Evolutionary conservation across 2,329 filamentous ascomycete genomes (phyloP).

Genomic region (Cladosporium sp.): DNA sequence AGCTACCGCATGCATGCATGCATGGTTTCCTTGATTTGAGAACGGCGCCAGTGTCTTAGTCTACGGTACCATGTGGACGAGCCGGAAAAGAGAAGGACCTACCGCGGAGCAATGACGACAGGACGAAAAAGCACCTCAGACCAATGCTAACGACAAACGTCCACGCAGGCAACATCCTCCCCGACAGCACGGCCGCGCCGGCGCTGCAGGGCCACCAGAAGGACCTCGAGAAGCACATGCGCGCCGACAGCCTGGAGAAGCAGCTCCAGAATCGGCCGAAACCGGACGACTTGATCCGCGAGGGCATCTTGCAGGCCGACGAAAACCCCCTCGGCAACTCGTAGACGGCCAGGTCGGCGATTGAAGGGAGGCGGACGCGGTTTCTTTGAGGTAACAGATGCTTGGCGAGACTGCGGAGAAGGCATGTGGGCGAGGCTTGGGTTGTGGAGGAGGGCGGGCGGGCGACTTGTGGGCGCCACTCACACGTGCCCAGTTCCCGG

Average conservation of each 20-base stretch:
- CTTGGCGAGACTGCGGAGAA: conserved; percentile 2
- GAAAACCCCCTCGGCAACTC: conserved; percentile 12
- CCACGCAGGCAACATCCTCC: conserved; percentile 72
- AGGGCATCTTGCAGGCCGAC: conserved; percentile 61
- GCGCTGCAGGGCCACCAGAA: conserved; percentile 72
- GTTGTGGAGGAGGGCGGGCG: conserved; percentile 3
- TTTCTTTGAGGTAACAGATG: conserved; percentile 10
- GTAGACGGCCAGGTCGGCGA: not conserved
- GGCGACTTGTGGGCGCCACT: not conserved
- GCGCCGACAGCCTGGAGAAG: conserved; percentile 77
- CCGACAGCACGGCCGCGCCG: conserved; percentile 69
- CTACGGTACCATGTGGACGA: too few relatives aligned
- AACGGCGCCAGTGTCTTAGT: too few relatives aligned
- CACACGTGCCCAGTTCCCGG: not conserved
- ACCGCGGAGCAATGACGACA: not conserved
- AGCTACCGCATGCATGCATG: too few relatives aligned
- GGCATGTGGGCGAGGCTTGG: not conserved
- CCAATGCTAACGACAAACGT: too few relatives aligned
- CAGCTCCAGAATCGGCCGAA: conserved; percentile 73
- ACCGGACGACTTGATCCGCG: conserved; percentile 68
- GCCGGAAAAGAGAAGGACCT: not conserved
- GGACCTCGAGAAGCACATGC: conserved; percentile 84
- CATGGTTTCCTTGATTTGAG: too few relatives aligned
- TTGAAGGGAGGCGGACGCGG: not conserved
- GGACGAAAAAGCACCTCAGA: too few relatives aligned